A percentile compares a stretch with the other conserved stretches of the same genome.
phyloP scores from a whole-genome alignment of 2,329 filamentous ascomycete genomes.

The Raffaelea albimanens region DNA sequence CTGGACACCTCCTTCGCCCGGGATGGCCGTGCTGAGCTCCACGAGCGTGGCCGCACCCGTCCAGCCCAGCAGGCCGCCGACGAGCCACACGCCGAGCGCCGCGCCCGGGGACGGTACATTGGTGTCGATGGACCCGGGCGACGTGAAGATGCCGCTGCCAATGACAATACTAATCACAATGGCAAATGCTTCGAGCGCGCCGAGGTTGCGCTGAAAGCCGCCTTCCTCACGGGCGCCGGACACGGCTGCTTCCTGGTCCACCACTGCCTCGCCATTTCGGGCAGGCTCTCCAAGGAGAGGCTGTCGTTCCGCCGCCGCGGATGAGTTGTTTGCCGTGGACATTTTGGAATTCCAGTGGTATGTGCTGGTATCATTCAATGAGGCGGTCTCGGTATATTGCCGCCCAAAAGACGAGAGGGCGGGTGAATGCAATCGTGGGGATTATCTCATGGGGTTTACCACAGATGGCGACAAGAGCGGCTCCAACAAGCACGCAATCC shows the following conservation, averaged over 20 bases:
- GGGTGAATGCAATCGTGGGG: too few relatives aligned
- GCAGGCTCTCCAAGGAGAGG: not conserved
- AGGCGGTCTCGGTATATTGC: too few relatives aligned
- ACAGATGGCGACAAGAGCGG: too few relatives aligned
- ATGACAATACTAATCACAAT: constrained; percentile 56
- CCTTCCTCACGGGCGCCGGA: not conserved
- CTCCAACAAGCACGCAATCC: too few relatives aligned
- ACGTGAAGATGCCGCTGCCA: constrained; percentile 57
- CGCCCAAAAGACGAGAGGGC: too few relatives aligned
- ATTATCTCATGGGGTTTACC: too few relatives aligned
- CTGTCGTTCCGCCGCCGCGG: not conserved
- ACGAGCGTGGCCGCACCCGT: constrained; percentile 53
- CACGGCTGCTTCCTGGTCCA: not conserved
- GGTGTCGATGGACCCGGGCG: constrained; percentile 53
- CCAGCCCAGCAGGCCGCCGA: constrained; percentile 55
- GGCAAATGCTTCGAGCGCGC: constrained; percentile 41
- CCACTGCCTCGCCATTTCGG: not conserved
- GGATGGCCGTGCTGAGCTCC: constrained; percentile 54
- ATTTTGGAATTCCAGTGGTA: not conserved
- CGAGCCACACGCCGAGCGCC: constrained; percentile 48
- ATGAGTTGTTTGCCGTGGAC: not conserved
- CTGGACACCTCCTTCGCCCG: constrained; percentile 54
- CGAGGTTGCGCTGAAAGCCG: constrained; percentile 33
- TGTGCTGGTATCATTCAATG: too few relatives aligned
- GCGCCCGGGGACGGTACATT: constrained; percentile 53